Evolutionary conservation across 2,329 filamentous ascomycete genomes (phyloP).

Genomic region (Fusarium oligoseptatum): DNA sequence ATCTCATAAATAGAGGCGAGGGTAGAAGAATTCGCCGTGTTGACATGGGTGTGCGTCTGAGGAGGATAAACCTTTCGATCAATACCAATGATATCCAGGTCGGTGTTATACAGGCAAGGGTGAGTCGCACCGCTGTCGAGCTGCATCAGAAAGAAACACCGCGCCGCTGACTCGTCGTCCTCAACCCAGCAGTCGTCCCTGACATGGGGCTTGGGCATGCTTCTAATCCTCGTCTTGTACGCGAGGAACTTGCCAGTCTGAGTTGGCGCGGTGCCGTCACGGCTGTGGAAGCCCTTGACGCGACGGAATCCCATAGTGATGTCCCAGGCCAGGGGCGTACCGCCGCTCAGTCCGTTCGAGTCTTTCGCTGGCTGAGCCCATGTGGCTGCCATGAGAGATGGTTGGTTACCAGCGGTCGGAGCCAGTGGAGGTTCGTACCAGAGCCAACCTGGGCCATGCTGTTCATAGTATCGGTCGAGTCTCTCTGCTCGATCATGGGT

Average conservation of each 20-base stretch:
- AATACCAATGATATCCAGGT: conserved; percentile 40
- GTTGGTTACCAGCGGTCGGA: conserved; percentile 16
- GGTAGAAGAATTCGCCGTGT: conserved; percentile 29
- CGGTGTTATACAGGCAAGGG: conserved; percentile 36
- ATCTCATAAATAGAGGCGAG: conserved; percentile 39
- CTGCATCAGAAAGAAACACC: conserved; percentile 45
- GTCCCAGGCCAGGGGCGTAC: conserved; percentile 20
- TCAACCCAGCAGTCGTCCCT: conserved; percentile 15
- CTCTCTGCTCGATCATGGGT: conserved; percentile 40
- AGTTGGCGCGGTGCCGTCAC: conserved; percentile 4
- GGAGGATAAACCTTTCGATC: conserved; percentile 35
- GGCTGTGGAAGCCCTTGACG: conserved; percentile 40
- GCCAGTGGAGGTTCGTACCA: conserved; percentile 44
- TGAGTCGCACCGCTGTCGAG: conserved; percentile 44
- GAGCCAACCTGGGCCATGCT: conserved; percentile 45
- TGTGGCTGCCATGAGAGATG: conserved; percentile 42
- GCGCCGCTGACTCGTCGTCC: conserved; percentile 29
- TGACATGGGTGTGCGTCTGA: conserved; percentile 32
- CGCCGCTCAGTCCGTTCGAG: not conserved
- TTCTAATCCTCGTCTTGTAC: conserved; percentile 30
- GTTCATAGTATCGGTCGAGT: conserved; percentile 36
- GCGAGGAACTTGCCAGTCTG: conserved; percentile 27
- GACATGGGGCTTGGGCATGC: not conserved
- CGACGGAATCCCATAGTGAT: conserved; percentile 47
- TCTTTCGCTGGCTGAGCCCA: conserved; percentile 38